Percentiles rank a stretch among this genome's conserved stretches.
Evolutionary conservation across 1,139 yeast species (phyloP).

Genomic region (Kodamaea plutei): DNA sequence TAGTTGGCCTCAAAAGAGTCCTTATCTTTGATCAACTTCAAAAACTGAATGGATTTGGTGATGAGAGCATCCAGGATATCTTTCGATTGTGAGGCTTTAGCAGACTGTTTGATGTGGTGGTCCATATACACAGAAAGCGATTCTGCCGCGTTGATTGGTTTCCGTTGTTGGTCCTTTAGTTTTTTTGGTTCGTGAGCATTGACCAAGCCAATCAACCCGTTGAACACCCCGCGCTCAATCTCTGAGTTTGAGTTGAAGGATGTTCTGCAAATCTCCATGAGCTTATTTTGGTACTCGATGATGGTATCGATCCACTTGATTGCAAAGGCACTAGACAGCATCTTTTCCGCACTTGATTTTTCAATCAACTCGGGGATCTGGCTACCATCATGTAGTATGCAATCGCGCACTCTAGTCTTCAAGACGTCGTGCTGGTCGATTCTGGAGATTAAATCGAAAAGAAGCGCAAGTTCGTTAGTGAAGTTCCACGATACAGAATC

Average conservation of each 20-base stretch:
- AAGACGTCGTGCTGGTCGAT: conserved; percentile 55
- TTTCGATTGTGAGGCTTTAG: conserved; percentile 29
- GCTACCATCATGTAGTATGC: conserved; percentile 41
- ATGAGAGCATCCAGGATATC: conserved; percentile 54
- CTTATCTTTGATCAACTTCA: conserved; percentile 72
- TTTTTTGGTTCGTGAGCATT: conserved; percentile 27
- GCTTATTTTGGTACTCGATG: conserved; percentile 50
- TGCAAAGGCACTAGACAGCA: conserved; percentile 50
- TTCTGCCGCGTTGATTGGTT: conserved; percentile 57
- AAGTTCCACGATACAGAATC: conserved; percentile 16
- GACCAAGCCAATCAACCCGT: conserved; percentile 60
- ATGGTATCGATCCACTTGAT: conserved; percentile 67
- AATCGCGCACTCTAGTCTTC: conserved; percentile 44
- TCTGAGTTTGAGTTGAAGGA: conserved; percentile 49
- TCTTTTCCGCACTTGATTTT: conserved; percentile 23
- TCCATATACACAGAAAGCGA: conserved; percentile 74
- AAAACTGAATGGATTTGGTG: conserved; percentile 54
- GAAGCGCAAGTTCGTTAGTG: conserved; percentile 29
- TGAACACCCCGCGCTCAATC: conserved; percentile 54
- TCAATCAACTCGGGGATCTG: conserved; percentile 26
- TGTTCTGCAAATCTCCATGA: conserved; percentile 41
- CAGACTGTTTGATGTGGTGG: conserved; percentile 58
- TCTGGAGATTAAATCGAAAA: conserved; percentile 51
- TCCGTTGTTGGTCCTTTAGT: conserved; percentile 21
- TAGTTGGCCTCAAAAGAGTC: conserved; percentile 85